Conservation (phyloP, 345 rosid species). For the Melaleuca quinquenervia region DNA sequence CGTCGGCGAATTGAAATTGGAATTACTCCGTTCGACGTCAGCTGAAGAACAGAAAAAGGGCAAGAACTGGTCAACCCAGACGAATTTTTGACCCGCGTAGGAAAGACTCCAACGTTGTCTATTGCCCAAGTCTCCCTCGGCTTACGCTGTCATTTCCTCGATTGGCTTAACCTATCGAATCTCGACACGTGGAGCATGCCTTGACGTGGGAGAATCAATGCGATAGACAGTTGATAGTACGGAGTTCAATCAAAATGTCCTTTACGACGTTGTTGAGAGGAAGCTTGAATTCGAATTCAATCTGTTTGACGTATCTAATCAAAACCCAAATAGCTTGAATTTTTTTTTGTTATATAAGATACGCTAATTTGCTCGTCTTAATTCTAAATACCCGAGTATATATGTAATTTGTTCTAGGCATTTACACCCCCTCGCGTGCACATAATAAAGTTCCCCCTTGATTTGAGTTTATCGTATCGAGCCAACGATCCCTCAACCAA, state of each 20-base stretch:
- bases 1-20: background rate
- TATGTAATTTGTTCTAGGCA: background rate
- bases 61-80: background rate
- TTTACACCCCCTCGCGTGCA: background rate
- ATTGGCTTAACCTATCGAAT: background rate
- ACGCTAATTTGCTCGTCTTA: background rate
- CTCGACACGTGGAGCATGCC: background rate
- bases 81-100: background rate
- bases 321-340: too few species aligned
- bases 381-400: background rate
- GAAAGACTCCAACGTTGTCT: background rate
- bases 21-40: background rate
- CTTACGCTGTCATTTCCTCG: background rate
- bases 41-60: background rate
- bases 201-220: background rate
- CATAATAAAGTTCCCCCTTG: background rate
- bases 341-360: too few species aligned
- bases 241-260: too few species aligned
- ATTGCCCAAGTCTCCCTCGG: background rate
- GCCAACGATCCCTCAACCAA: background rate
- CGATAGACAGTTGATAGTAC: background rate
- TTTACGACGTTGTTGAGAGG: background rate
- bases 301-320: background rate
- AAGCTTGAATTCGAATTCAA: background rate
- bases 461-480: background rate